These are phyloP conservation scores for Herpetospermum pedunculosum DNA, from an alignment of 306 rosid genomes.

Conservation along the genomic window DNA sequence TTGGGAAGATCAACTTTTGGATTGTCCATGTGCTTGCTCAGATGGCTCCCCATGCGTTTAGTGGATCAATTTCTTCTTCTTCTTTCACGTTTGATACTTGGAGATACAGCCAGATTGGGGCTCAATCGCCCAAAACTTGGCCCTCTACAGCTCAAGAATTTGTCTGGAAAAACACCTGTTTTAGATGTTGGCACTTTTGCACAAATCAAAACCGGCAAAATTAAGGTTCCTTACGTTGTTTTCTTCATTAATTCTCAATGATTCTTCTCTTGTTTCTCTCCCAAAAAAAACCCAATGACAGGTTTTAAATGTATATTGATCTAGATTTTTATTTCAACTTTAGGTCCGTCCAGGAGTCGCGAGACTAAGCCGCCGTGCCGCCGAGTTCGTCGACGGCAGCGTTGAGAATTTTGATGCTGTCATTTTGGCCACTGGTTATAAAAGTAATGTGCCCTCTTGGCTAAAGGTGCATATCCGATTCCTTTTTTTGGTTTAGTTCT, in stretches of 20 bases:
- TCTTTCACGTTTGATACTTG: conserved; percentile 62
- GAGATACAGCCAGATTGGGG: conserved; percentile 74
- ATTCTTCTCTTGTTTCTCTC: not conserved
- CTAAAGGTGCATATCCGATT: conserved; percentile 1
- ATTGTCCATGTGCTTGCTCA: conserved; percentile 75
- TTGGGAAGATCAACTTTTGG: conserved; percentile 93
- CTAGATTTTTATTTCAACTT: not conserved
- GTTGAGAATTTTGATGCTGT: conserved; percentile 9
- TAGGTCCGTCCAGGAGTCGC: conserved; percentile 8
- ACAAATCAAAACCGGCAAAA: conserved; percentile 62
- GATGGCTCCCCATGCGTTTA: conserved; percentile 62
- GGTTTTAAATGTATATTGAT: not conserved
- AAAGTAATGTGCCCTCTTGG: conserved; percentile 21
- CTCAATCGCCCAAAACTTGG: conserved; percentile 70
- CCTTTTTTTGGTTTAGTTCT: not conserved
- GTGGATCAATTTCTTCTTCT: conserved; percentile 76
- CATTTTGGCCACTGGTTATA: conserved; percentile 15
- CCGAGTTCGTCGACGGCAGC: conserved; percentile 11
- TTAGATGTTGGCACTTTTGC: conserved; percentile 84
- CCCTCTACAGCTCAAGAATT: conserved; percentile 68
- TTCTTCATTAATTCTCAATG: not conserved
- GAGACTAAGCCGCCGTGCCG: not conserved
- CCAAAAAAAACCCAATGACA: not conserved
- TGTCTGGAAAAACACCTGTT: conserved; percentile 84
- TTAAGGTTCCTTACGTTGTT: conserved; percentile 33